Evolutionary conservation across 2,329 filamentous ascomycete species (phyloP), one percentile per base, ranked within the genome.

Genomic region (Colletotrichum orchidophilum): DNA sequence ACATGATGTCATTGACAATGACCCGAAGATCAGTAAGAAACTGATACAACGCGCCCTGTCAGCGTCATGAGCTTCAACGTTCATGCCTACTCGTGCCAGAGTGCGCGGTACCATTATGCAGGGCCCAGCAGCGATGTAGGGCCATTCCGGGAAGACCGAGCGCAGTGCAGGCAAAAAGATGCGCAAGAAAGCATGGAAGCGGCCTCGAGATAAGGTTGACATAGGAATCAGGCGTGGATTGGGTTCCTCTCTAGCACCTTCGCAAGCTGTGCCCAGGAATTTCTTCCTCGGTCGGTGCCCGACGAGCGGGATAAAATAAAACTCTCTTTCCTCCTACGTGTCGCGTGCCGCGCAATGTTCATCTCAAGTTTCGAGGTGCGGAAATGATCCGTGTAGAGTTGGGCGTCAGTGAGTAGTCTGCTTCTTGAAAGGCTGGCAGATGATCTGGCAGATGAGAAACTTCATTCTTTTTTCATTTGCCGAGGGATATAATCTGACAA

Each of bases 281-380:
- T 50, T 49, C 50, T 18, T 46, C 39, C 9, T 46, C 39, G 11
- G 39, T 46, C 18, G 39, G 8, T 46, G 39, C 39, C 39, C 42
- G 58, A 67, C 58, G 35, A 29, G 58, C 15, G n/a, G 15, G 33
- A 21, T 15, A 33, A 53, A 33, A 57, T 15, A 42, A 50, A 60
- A 11, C 7, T 31, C 33, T 59, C 24, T 66, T 42, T 8, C 18
- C n/a, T 35, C 33, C 57, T 46, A 11, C 2, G 39, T 53, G 53
- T 24, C 63, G 62, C 55, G 27, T 60, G 63, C 29, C 26, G 29
- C 26, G 31, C 18, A 67, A 58, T 39, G 68, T 71, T 71, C 68
- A 35, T 71, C 68, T 71, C 63, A 59, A 62, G 64, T 58, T 46
- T 33, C 46, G 26, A 8, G 15, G 13, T 31, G 26, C 39, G 57